Evolutionary conservation across 177 flowering plant genomes (phyloP), one percentile per base, ranked within the genome.

Genomic region (Tripterygium wilfordii): DNA sequence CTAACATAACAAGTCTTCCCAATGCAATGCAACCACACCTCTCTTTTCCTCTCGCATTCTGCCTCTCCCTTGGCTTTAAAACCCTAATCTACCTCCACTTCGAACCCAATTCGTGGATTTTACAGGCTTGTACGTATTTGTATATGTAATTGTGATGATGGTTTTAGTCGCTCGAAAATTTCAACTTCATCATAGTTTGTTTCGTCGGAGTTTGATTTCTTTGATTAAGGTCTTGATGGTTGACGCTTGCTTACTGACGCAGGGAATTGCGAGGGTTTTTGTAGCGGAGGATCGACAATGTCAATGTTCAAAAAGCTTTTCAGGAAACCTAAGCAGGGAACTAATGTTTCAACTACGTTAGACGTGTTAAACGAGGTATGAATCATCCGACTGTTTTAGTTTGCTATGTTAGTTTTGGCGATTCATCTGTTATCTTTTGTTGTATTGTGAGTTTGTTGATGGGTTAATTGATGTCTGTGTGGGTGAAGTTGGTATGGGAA

Each of bases 351-450:
- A 7, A 22, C 72, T 32, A 64, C 84, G 42, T 37, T 79, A 23
- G 84, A 73, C 56, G 76, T 70, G 54, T 60, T 79, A 45, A 70
- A 66, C 42, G 81, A 78, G 79, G 84, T 77, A 59, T 28, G 35
- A 8, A 23, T 7, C 33, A 12, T 7, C 7, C 33, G 33, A 15
- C 6, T 21, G 42, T 13, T 15, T 35, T 35, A 6, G 4, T 3
- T 35, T 13, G 14, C 14, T n/a, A n/a, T n/a, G n/a, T n/a, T n/a
- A n/a, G n/a, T n/a, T n/a, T n/a, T n/a, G n/a, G n/a, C n/a, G n/a
- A n/a, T n/a, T n/a, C n/a, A n/a, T n/a, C n/a, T n/a, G n/a, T n/a
- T n/a, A n/a, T n/a, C n/a, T n/a, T n/a, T n/a, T n/a, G n/a, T n/a
- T n/a, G n/a, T n/a, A n/a, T n/a, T n/a, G n/a, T n/a, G n/a, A n/a